Evolutionary conservation across 257 asterid genomes (phyloP).

Genomic region (Knoxia roxburghii): DNA sequence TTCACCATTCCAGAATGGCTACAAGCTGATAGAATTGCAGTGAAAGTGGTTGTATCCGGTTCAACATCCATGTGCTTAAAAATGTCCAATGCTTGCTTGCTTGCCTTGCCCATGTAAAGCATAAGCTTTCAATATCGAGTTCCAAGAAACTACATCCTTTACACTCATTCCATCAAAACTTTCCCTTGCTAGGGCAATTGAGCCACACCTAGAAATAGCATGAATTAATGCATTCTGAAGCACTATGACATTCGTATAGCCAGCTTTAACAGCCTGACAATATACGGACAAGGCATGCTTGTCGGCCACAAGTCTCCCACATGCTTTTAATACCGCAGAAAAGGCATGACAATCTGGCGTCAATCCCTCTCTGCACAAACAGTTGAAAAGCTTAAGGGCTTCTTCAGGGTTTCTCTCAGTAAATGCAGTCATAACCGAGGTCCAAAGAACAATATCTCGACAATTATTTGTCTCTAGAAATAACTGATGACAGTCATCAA

Average conservation of each 20-base stretch:
- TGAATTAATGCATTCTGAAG: slow-evolving; percentile 66
- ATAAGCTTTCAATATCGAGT: slow-evolving; percentile 72
- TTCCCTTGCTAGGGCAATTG: slow-evolving; percentile 40
- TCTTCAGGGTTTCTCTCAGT: slow-evolving; percentile 50
- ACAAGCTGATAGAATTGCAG: slow-evolving; percentile 72
- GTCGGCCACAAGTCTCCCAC: slow-evolving; percentile 62
- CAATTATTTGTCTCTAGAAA: slow-evolving; percentile 43
- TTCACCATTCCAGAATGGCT: slow-evolving; percentile 79
- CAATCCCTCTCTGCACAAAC: slow-evolving; percentile 42
- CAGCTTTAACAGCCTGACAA: slow-evolving; percentile 46
- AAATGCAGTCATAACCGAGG: slow-evolving; percentile 54
- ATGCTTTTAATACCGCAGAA: slow-evolving; percentile 62
- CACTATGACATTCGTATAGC: slow-evolving; percentile 36
- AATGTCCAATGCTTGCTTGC: slow-evolving; percentile 39
- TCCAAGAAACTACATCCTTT: slow-evolving; percentile 72
- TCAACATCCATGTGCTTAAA: slow-evolving; percentile 49
- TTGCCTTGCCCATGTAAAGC: slow-evolving; percentile 73
- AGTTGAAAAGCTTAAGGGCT: slow-evolving; percentile 48
- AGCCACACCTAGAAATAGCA: slow-evolving; percentile 80
- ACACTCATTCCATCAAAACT: slow-evolving; percentile 46
- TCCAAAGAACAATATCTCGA: slow-evolving; percentile 75
- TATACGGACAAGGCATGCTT: slow-evolving; percentile 52
- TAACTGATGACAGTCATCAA: slow-evolving; percentile 38
- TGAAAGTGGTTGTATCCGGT: slow-evolving; percentile 66
- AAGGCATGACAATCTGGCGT: slow-evolving; percentile 52